phyloP scores from a whole-genome alignment of 2,329 filamentous ascomycete genomes.

The Cladorrhinum sp. region DNA sequence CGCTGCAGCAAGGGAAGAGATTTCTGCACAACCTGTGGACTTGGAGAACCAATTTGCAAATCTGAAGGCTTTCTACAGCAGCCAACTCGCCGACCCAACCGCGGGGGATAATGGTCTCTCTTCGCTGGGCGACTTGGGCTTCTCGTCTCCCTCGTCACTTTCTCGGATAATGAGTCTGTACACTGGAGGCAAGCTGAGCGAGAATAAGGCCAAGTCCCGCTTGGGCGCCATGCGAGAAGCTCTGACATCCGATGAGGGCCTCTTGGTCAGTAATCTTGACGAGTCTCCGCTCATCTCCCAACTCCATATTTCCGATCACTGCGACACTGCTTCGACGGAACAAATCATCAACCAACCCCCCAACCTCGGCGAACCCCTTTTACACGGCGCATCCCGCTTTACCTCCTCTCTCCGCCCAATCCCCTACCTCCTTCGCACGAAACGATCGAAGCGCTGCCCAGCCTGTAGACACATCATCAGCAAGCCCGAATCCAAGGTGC shows the following conservation, averaged over 20 bases:
- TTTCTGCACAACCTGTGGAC: constrained; percentile 48
- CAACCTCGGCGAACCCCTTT: constrained; percentile 42
- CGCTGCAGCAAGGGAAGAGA: constrained; percentile 13
- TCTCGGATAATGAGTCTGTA: constrained; percentile 91
- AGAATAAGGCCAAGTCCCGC: constrained; percentile 65
- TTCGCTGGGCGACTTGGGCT: constrained; percentile 50
- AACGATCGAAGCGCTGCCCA: constrained; percentile 89
- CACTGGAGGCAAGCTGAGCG: constrained; percentile 60
- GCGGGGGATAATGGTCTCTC: constrained; percentile 49
- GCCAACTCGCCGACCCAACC: constrained; percentile 66
- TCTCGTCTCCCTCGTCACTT: constrained; percentile 75
- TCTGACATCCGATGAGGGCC: constrained; percentile 65
- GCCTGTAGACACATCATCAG: constrained; percentile 92
- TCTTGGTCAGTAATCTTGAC: constrained; percentile 60
- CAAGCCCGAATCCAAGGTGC: constrained; percentile 88
- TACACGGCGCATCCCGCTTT: constrained; percentile 54
- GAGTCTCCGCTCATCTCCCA: constrained; percentile 60
- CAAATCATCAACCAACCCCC: constrained; percentile 47
- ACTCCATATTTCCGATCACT: constrained; percentile 60
- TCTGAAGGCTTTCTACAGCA: constrained; percentile 76
- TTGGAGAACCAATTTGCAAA: constrained; percentile 70
- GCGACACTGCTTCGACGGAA: constrained; percentile 52
- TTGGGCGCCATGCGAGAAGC: constrained; percentile 79
- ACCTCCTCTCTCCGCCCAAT: constrained; percentile 74
- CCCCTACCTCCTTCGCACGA: constrained; percentile 80